Percentiles rank a stretch among this genome's conserved stretches.
Conservation (phyloP, 75 land plant genomes). For the Ceratopteris richardii region DNA sequence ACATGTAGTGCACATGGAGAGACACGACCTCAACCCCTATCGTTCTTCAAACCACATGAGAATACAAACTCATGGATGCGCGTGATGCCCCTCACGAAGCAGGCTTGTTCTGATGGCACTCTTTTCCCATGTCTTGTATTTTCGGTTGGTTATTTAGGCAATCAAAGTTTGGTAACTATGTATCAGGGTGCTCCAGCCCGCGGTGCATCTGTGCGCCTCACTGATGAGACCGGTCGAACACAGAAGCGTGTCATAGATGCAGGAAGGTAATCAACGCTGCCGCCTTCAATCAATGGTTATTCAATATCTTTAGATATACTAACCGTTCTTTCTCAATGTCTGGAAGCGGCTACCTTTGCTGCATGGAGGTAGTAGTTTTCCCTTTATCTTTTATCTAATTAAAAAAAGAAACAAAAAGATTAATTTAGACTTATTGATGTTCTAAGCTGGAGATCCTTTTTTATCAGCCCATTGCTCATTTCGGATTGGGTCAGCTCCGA, state of each 20-base stretch:
- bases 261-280: conserved; percentile 17
- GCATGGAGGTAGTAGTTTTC: conserved; percentile 17
- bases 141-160: background rate
- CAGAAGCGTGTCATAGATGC: conserved; percentile 31
- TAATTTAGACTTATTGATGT: background rate
- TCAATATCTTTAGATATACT: background rate
- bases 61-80: conserved; percentile 28
- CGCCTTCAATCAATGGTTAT: background rate
- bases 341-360: conserved; percentile 24
- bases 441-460: background rate
- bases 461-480: conserved; percentile 25
- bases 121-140: background rate
- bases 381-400: background rate
- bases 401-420: background rate
- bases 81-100: conserved; percentile 20
- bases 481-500: conserved; percentile 15
- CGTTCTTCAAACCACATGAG: conserved; percentile 11
- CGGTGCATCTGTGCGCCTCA: conserved; percentile 20
- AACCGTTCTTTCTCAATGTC: background rate
- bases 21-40: conserved; percentile 25
- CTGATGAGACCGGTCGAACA: conserved; percentile 18
- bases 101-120: conserved; percentile 4
- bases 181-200: conserved; percentile 28
- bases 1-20: conserved; percentile 23
- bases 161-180: background rate